These are phyloP conservation scores for Diaporthe caulivora DNA, from an alignment of 2,329 filamentous ascomycete species.

Conservation along the genomic window DNA sequence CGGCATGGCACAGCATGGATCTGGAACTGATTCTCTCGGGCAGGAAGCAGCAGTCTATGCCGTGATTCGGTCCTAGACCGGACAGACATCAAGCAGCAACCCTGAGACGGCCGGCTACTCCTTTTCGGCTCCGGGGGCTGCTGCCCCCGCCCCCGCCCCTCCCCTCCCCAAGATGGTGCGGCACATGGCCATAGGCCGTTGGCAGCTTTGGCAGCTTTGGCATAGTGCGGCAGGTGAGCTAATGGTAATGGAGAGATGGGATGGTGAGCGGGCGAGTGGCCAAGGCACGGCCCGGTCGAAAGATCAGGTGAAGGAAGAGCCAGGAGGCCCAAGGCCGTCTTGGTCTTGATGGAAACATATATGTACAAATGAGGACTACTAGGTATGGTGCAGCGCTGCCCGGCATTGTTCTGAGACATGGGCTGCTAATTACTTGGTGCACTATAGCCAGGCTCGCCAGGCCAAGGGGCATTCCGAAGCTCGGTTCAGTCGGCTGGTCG, in stretches of 20 bases:
- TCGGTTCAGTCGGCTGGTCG: background rate
- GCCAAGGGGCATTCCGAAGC: background rate
- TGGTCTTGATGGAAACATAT: background rate
- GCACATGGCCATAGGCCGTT: too few relatives aligned
- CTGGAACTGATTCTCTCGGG: slow-evolving; percentile 1
- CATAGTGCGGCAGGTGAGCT: background rate
- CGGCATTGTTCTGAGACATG: background rate
- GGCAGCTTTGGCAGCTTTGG: too few relatives aligned
- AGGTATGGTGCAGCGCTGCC: background rate
- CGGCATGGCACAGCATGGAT: slow-evolving; percentile 4
- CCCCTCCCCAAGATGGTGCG: too few relatives aligned
- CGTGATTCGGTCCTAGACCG: slow-evolving; percentile 4
- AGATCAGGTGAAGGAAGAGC: slow-evolving; percentile 2
- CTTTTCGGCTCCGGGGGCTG: background rate
- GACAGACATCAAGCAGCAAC: background rate
- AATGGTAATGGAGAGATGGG: background rate
- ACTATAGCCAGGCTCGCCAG: background rate
- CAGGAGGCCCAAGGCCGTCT: background rate
- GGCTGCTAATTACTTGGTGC: too few relatives aligned
- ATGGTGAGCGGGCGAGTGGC: background rate
- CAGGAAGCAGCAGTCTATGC: background rate
- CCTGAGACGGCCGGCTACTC: background rate
- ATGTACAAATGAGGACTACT: too few relatives aligned
- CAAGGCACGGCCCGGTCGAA: background rate
- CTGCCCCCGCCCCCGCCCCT: too few relatives aligned